Base-by-base conservation (phyloP, 169 alveolate genomes). In the Cryptosporidium meleagridis region DNA sequence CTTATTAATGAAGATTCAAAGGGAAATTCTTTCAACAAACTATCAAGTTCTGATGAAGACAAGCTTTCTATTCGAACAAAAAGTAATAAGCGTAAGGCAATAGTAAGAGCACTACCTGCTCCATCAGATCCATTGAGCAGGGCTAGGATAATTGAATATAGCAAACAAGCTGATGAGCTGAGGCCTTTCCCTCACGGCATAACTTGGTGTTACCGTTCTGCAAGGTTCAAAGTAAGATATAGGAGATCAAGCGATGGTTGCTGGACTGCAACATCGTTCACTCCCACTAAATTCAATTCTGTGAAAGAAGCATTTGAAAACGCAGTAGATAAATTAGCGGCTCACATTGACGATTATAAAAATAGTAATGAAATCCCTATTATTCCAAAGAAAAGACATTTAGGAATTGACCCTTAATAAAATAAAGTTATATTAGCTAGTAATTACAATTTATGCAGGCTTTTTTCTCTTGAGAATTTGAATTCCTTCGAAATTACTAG, bases 201-300 rank as follows among this genome's bases (percentile, higher is more conserved):
- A 62, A 80, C 89, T 44, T 80, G 89, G 89, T 80, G 89, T 23
- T 80, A 80, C 52, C 73, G 89, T 33, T 80, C 89, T n/a, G 89
- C 89, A n/a, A 80, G 89, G 23, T 80, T 80, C 41, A 80, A 80
- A 41, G 89, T 80, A 41, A 59, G 89, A 62, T 80, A 80, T 44
- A 59, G 89, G 16, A 80, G 89, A 59, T 48, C 80, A 29, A 80
- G 48, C 16, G 89, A 80, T 62, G 75, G 75, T 31, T 59, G 89
- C 41, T 80, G 89, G 89, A 80, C 89, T 18, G 89, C 89, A 39
- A 80, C 89, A 12, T 80, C 89, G 23, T 80, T 80, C 31, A 59
- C 89, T 21, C 89, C 89, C 2, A 62, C 89, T 18, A 80, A 80
- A 33, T 80, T 29, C 35, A 65, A 65, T 65, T 80, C 89, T 61